Conservation (phyloP, 2,329 filamentous ascomycete species). For the Monosporascus sp. region DNA sequence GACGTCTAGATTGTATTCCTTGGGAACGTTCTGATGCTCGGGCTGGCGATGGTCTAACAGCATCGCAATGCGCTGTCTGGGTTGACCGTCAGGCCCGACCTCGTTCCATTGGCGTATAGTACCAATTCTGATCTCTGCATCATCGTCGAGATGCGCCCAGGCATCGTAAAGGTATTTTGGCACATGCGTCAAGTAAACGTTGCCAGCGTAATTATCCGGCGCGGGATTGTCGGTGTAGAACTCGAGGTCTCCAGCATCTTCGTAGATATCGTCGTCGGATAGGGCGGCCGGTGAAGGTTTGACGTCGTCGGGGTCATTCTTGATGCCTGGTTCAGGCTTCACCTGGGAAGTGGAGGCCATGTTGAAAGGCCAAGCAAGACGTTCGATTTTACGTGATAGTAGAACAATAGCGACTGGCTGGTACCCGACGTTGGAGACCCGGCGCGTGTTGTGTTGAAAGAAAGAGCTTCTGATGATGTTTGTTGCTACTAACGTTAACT, state of each 20-base stretch:
- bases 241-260: conserved; percentile 52
- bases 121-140: conserved; percentile 77
- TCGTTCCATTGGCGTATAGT: conserved; percentile 60
- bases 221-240: conserved; percentile 44
- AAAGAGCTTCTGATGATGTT: neutral
- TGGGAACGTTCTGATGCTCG: conserved; percentile 71
- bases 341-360: conserved; percentile 18
- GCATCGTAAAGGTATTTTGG: conserved; percentile 77
- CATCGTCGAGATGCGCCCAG: conserved; percentile 71
- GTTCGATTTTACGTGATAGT: neutral
- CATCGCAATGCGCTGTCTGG: conserved; percentile 52
- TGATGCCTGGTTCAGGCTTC: conserved; percentile 35
- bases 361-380: conserved; percentile 1
- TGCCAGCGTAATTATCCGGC: conserved; percentile 35
- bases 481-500: neutral
- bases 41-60: conserved; percentile 60
- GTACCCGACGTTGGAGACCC: neutral
- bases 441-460: neutral
- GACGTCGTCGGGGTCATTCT: conserved; percentile 43
- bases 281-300: conserved; percentile 37
- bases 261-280: conserved; percentile 65
- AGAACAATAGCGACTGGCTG: neutral
- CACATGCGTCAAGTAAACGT: conserved; percentile 68
- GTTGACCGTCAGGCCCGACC: conserved; percentile 45
- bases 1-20: conserved; percentile 79